Conservation (phyloP, 352 stramenopile genomes). For the Paralagenidium karlingii region DNA sequence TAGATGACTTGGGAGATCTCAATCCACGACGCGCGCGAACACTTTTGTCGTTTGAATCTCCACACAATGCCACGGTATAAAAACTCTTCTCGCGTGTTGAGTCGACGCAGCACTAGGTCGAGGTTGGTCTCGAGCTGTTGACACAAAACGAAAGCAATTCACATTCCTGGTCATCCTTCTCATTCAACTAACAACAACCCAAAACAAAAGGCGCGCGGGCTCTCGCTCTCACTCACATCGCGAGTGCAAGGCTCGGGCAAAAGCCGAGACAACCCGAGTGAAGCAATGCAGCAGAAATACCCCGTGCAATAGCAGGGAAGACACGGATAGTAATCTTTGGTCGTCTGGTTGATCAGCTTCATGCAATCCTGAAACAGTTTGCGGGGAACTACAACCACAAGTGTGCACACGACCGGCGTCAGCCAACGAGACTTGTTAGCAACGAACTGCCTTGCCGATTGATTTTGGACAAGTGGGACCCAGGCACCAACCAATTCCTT, state of each 20-base stretch:
- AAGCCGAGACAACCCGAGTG: slow-evolving; percentile 42
- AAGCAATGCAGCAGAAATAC: slow-evolving; percentile 54
- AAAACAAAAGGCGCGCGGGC: background rate
- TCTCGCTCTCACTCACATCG: slow-evolving; percentile 33
- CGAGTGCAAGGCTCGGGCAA: slow-evolving; percentile 50
- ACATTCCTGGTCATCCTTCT: no score
- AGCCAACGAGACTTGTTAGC: background rate
- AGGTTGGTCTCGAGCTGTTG: slow-evolving; percentile 45
- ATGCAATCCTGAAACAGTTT: slow-evolving; percentile 73
- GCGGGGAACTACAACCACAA: slow-evolving; percentile 22
- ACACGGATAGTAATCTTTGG: slow-evolving; percentile 63
- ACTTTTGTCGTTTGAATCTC: slow-evolving; percentile 28
- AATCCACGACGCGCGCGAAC: slow-evolving; percentile 46
- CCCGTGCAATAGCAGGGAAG: slow-evolving; percentile 52
- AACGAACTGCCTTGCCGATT: background rate
- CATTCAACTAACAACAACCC: background rate
- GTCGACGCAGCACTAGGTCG: slow-evolving; percentile 35
- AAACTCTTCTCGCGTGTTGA: slow-evolving; percentile 62
- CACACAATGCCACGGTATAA: slow-evolving; percentile 55
- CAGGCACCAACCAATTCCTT: slow-evolving; percentile 44
- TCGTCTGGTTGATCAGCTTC: slow-evolving; percentile 57
- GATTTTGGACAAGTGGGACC: background rate
- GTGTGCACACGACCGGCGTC: background rate
- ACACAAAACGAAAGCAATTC: background rate
- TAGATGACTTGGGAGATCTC: slow-evolving; percentile 61